Percentiles rank a stretch among this genome's conserved stretches.
Evolutionary conservation across 768 basidiomycete genomes (phyloP).

Genomic region (Cyathus striatus): DNA sequence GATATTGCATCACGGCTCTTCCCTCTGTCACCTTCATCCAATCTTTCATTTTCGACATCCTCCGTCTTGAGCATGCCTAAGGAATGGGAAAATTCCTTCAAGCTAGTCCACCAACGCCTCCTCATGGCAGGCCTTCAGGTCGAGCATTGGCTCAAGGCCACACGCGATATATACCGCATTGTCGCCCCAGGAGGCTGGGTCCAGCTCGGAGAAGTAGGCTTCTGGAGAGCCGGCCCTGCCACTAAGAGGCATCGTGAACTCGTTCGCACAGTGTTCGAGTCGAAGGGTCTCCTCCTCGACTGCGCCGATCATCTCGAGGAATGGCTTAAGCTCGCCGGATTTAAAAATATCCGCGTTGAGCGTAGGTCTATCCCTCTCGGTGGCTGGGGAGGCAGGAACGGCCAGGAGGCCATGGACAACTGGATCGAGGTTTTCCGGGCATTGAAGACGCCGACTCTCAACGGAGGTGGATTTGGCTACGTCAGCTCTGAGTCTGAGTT

Average conservation of each 20-base stretch:
- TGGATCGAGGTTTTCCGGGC: constrained; percentile 9
- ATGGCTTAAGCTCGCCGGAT: constrained; percentile 9
- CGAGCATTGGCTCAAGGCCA: constrained; percentile 10
- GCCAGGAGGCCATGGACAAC: constrained; percentile 5
- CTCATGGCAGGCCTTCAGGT: constrained; percentile 10
- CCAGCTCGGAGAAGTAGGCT: constrained; percentile 11
- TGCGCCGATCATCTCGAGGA: constrained; percentile 7
- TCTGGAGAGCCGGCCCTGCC: constrained; percentile 4
- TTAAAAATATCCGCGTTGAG: constrained; percentile 9
- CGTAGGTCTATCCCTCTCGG: constrained; percentile 7
- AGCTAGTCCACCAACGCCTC: constrained; percentile 15
- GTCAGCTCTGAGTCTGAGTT: constrained; percentile 8
- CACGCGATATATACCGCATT: constrained; percentile 8
- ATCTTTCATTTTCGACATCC: constrained; percentile 8
- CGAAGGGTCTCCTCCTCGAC: constrained; percentile 8
- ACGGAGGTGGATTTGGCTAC: constrained; percentile 9
- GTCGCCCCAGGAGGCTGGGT: constrained; percentile 10
- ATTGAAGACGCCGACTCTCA: constrained; percentile 13
- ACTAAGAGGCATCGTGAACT: constrained; percentile 3
- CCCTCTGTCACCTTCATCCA: neutral
- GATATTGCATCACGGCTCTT: neutral
- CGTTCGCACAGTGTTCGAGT: constrained; percentile 3
- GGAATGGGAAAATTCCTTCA: constrained; percentile 12
- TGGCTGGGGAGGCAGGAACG: constrained; percentile 11
- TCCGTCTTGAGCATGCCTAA: constrained; percentile 9